These are phyloP conservation scores for Trametes hirsuta DNA, from an alignment of 1,284 basidiomycete species.

Conservation along the genomic window DNA sequence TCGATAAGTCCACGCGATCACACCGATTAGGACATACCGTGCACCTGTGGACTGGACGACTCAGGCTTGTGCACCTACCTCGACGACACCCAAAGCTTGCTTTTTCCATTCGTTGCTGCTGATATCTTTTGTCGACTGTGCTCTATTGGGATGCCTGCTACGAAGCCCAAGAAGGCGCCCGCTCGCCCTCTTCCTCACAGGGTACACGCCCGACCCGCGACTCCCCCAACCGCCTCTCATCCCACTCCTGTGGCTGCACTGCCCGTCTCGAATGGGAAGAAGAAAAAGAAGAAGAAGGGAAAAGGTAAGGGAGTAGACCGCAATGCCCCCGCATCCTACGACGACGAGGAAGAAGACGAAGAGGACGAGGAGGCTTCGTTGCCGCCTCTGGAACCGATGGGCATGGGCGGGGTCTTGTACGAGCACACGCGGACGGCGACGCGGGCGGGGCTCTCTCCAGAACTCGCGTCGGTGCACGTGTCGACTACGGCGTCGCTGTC, in stretches of 20 bases:
- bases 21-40: slow-evolving; percentile 16
- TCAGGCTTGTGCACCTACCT: slow-evolving; percentile 19
- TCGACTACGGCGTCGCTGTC: slow-evolving; percentile 50
- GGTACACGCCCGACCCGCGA: neutral
- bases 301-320: slow-evolving; percentile 43
- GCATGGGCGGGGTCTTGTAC: slow-evolving; percentile 30
- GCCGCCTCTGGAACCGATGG: slow-evolving; percentile 33
- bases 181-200: slow-evolving; percentile 20
- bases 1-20: slow-evolving; percentile 10
- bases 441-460: slow-evolving; percentile 44
- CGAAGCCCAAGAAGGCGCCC: slow-evolving; percentile 19
- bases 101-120: slow-evolving; percentile 8
- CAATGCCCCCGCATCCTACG: slow-evolving; percentile 15
- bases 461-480: slow-evolving; percentile 51
- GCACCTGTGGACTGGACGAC: slow-evolving; percentile 3
- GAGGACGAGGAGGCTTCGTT: slow-evolving; percentile 35
- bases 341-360: slow-evolving; percentile 32
- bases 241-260: slow-evolving; percentile 13
- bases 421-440: slow-evolving; percentile 28
- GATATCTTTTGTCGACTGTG: slow-evolving; percentile 8
- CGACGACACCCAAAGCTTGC: slow-evolving; percentile 14
- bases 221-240: slow-evolving; percentile 20
- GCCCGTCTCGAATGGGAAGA: slow-evolving; percentile 26
- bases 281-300: slow-evolving; percentile 53
- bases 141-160: slow-evolving; percentile 21